Percentiles rank a stretch among this genome's conserved stretches.
Conservation (phyloP, 352 stramenopile genomes). For the Phytophthora megakarya region DNA sequence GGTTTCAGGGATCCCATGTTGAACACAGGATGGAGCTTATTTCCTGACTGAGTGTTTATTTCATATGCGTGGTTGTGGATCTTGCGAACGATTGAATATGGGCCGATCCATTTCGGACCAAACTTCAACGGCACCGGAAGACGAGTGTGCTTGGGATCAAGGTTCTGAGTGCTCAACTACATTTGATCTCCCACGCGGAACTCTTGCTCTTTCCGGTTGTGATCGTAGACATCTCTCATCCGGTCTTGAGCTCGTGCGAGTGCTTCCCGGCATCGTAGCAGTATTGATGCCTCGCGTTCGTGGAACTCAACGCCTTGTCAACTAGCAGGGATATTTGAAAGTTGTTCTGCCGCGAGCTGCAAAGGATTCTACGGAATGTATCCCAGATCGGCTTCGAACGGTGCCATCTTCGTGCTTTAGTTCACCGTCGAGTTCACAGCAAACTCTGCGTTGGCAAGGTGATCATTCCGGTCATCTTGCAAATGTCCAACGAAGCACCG, state of each 20-base stretch:
- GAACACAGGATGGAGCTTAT: constrained; percentile 11
- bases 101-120: not conserved
- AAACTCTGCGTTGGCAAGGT: constrained; percentile 4
- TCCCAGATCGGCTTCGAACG: constrained; percentile 1
- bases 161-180: not conserved
- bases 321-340: not conserved
- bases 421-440: not conserved
- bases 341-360: not conserved
- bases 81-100: not conserved
- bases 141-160: not conserved
- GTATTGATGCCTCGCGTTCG: not conserved
- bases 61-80: constrained; percentile 1
- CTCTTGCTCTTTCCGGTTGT: not conserved
- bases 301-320: not conserved
- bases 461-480: constrained; percentile 2
- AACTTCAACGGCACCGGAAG: not conserved
- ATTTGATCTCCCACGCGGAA: not conserved
- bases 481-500: constrained; percentile 1
- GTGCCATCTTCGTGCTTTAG: not conserved
- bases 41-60: constrained; percentile 12
- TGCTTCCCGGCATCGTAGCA: not conserved
- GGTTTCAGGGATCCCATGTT: constrained; percentile 8
- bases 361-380: not conserved
- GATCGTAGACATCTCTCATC: not conserved
- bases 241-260: not conserved